Evolutionary conservation across 2,329 filamentous ascomycete species (phyloP).

Genomic region (Monilinia polystroma): DNA sequence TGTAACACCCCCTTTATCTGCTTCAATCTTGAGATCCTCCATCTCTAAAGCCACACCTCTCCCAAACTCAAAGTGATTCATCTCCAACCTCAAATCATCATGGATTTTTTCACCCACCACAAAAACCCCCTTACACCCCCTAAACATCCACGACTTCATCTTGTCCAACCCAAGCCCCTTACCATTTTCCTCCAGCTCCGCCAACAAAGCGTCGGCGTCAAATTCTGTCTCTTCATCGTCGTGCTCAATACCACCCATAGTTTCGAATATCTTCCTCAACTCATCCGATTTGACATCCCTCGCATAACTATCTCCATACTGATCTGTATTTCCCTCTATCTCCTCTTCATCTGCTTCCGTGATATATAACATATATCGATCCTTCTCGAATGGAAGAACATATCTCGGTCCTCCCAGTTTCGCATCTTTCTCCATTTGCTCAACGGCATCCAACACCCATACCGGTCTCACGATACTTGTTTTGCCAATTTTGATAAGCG

Average conservation of each 20-base stretch:
- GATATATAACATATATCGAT: slow-evolving; percentile 72
- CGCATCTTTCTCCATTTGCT: slow-evolving; percentile 51
- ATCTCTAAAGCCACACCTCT: slow-evolving; percentile 54
- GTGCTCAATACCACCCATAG: slow-evolving; percentile 51
- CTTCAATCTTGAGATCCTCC: slow-evolving; percentile 35
- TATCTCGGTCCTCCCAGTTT: slow-evolving; percentile 48
- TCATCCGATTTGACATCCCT: slow-evolving; percentile 66
- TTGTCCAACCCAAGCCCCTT: slow-evolving; percentile 50
- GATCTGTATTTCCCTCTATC: slow-evolving; percentile 66
- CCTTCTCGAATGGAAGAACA: slow-evolving; percentile 59
- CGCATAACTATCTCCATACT: slow-evolving; percentile 79
- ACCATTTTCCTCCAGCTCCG: slow-evolving; percentile 56
- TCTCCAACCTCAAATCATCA: slow-evolving; percentile 47
- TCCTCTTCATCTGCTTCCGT: slow-evolving; percentile 54
- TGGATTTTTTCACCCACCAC: slow-evolving; percentile 35
- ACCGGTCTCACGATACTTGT: slow-evolving; percentile 72
- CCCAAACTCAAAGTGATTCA: slow-evolving; percentile 65
- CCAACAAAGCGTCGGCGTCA: slow-evolving; percentile 47
- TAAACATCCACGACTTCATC: slow-evolving; percentile 54
- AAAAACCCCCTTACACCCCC: slow-evolving; percentile 42
- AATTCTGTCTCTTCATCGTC: background rate
- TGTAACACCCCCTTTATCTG: slow-evolving; percentile 59
- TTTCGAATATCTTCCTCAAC: slow-evolving; percentile 52
- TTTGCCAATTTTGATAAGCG: slow-evolving; percentile 69
- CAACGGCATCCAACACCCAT: slow-evolving; percentile 75